Evolutionary conservation across 169 alveolate genomes (phyloP), one percentile per base, ranked within the genome.

Genomic region (Plasmodium coatneyi): DNA sequence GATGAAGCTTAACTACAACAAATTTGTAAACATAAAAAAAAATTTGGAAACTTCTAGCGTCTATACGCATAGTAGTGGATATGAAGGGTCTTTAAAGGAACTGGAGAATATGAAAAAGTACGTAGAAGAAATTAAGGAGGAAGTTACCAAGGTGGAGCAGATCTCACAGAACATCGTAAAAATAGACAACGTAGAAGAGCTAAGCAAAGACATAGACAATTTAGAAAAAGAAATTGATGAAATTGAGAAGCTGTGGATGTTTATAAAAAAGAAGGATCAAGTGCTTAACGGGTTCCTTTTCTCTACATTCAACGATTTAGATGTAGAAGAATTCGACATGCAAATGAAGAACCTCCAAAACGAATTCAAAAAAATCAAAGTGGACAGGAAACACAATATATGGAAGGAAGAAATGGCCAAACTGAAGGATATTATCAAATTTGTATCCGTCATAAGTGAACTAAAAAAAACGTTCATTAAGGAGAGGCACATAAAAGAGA

Each of bases 401-500:
- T 86, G 86, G 39, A 86, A 86, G 41, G 93, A 86, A 49, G 93
- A 86, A 86, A 74, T 83, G 39, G 28, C 80, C 78, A 86, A 86
- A 43, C 66, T 86, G 43, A 86, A 86, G 54, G 93, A 86, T n/a
- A 86, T 10, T 1, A 86, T 30, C 34, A 86, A 86, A 70, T 86
- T 76, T 46, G 66, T 86, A 76, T 86, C 93, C 1, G 93, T 86
- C 16, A 52, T 86, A 56, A 34, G 93, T 54, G 93, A 86, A 74
- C 25, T 86, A 12, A 86, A 86, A 86, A 86, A 86, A 41, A 22
- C 79, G 0, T 86, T 86, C 80, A 76, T 86, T 16, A 86, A 86
- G 70, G 70, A 86, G 16, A 86, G 93, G 76, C 93, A 86, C 30
- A 86, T 86, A 52, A 86, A 86, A 86, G 93, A 86, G 80, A 86